phyloP scores from a whole-genome alignment of 129 eudicot genomes.

The Lactuca sativa region DNA sequence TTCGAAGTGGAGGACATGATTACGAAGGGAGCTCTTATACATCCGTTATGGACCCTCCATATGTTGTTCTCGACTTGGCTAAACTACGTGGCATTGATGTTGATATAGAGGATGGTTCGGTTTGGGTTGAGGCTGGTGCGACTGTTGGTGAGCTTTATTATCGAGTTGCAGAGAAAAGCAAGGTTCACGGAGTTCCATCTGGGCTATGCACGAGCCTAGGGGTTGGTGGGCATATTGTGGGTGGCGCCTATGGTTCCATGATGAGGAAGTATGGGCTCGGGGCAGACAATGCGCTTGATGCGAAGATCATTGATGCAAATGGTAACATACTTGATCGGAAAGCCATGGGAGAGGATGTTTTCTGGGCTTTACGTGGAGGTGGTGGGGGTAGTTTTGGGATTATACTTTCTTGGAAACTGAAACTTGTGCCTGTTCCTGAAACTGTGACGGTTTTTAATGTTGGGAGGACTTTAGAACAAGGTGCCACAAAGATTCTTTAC shows the following conservation, averaged over 20 bases:
- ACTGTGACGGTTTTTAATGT: conserved; percentile 62
- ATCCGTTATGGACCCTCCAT: conserved; percentile 44
- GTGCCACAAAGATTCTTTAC: conserved; percentile 38
- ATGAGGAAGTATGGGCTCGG: conserved; percentile 81
- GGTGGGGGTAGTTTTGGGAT: conserved; percentile 78
- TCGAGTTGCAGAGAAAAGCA: conserved; percentile 64
- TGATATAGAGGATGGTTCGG: conserved; percentile 41
- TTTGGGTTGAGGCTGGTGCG: conserved; percentile 62
- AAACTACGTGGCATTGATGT: conserved; percentile 54
- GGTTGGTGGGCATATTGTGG: conserved; percentile 79
- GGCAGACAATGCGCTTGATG: conserved; percentile 68
- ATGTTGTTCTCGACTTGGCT: conserved; percentile 55
- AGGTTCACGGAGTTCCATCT: conserved; percentile 55
- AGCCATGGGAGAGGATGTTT: conserved; percentile 80
- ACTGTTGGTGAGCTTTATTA: conserved; percentile 53
- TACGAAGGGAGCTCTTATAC: conserved; percentile 62
- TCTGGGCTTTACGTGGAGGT: conserved; percentile 80
- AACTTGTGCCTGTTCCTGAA: conserved; percentile 61
- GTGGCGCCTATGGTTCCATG: conserved; percentile 78
- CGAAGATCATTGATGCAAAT: conserved; percentile 50
- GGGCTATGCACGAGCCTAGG: conserved; percentile 78
- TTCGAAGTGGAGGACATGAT: conserved; percentile 70
- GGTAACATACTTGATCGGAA: conserved; percentile 54
- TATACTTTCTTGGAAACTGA: conserved; percentile 68
- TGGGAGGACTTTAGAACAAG: conserved; percentile 45